A percentile compares a stretch with the other conserved stretches of the same genome.
Evolutionary conservation across 225 moss, liverwort and hornwort genomes (phyloP).

Genomic region (Thuidium tamariscinum): DNA sequence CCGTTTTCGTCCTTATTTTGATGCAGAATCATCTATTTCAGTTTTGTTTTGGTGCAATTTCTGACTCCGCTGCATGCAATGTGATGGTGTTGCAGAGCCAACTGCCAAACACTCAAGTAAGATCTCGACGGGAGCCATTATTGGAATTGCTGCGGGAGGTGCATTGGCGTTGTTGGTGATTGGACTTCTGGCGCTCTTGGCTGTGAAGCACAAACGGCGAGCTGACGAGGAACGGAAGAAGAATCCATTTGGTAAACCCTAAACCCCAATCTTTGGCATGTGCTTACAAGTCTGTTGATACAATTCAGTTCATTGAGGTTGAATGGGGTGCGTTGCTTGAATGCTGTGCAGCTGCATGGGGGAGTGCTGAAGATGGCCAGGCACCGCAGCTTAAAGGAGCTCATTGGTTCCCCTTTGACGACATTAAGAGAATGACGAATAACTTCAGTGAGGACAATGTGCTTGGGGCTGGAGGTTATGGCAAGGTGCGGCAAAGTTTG

Average conservation of each 20-base stretch:
- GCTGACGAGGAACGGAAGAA: slow-evolving; percentile 52
- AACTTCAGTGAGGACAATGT: slow-evolving; percentile 44
- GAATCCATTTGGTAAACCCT: slow-evolving; percentile 57
- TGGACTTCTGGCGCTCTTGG: slow-evolving; percentile 16
- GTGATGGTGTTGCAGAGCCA: not conserved
- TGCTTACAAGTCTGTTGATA: not conserved
- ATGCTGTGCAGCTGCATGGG: slow-evolving; percentile 47
- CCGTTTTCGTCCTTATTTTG: too few species aligned
- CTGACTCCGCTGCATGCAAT: not conserved
- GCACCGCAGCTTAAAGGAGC: slow-evolving; percentile 79
- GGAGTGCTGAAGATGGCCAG: slow-evolving; percentile 25
- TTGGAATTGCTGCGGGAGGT: slow-evolving; percentile 49
- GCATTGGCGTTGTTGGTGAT: slow-evolving; percentile 5
- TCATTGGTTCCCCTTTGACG: slow-evolving; percentile 56
- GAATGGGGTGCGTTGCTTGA: not conserved
- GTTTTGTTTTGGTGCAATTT: not conserved
- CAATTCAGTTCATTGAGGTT: not conserved
- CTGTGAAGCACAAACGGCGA: slow-evolving; percentile 48
- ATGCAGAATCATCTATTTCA: not conserved
- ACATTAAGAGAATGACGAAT: slow-evolving; percentile 59
- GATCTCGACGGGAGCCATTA: slow-evolving; percentile 14
- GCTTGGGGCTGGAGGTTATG: slow-evolving; percentile 72
- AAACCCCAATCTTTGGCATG: not conserved
- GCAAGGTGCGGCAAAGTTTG: slow-evolving; percentile 32
- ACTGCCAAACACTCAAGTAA: not conserved